Evolutionary conservation across 371 early-diverging fungal genomes (phyloP).

Genomic region (Rhizopus sp.): DNA sequence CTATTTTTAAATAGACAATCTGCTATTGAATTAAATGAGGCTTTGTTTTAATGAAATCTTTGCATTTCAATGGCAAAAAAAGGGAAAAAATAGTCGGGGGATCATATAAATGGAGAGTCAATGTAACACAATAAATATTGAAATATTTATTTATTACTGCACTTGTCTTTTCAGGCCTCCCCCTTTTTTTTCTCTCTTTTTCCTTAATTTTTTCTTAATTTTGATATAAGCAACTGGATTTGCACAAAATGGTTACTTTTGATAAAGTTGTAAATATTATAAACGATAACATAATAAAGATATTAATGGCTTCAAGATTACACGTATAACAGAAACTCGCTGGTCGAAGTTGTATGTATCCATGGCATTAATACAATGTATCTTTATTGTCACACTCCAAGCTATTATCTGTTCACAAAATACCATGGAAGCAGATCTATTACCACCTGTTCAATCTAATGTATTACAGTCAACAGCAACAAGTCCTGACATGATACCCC

Average conservation of each 20-base stretch:
- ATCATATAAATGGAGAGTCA: not conserved
- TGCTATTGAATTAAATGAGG: no score
- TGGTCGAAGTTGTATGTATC: constrained; percentile 35
- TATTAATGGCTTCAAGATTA: constrained; percentile 7
- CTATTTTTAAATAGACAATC: no score
- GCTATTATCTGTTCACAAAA: constrained; percentile 25
- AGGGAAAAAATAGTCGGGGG: not conserved
- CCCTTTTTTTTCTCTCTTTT: not conserved
- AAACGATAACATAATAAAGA: not conserved
- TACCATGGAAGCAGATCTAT: constrained; percentile 15
- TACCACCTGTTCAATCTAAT: constrained; percentile 15
- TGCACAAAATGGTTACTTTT: constrained; percentile 30
- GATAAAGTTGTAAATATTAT: constrained; percentile 35
- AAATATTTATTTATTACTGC: not conserved
- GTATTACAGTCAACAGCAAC: constrained; percentile 10
- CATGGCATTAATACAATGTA: constrained; percentile 25
- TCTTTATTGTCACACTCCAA: constrained; percentile 24
- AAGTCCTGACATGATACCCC: constrained; percentile 7
- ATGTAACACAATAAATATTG: not conserved
- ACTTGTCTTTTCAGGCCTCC: not conserved
- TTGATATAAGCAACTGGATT: constrained; percentile 12
- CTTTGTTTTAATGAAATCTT: not conserved
- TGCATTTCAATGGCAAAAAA: not conserved
- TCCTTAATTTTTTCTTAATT: not conserved
- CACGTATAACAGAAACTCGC: constrained; percentile 29